Percentiles rank a stretch among this genome's conserved stretches.
These are phyloP conservation scores for Isatis lusitanica DNA, from an alignment of 441 rosid genomes.

Conservation along the genomic window DNA sequence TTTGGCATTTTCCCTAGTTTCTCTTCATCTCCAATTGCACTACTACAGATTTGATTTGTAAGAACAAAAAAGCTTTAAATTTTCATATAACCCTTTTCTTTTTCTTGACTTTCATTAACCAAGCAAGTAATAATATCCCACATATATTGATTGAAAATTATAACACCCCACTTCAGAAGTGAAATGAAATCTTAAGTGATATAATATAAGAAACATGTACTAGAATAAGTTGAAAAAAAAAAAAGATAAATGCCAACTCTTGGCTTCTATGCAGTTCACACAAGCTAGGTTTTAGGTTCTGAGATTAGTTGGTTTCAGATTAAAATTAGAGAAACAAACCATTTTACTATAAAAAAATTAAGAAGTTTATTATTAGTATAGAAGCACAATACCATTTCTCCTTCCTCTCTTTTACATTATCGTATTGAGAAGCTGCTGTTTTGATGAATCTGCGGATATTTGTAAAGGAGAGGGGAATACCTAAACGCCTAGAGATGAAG, in stretches of 20 bases:
- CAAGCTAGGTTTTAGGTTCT: neutral
- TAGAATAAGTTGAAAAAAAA: no score
- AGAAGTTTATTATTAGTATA: neutral
- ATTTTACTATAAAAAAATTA: neutral
- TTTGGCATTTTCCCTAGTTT: neutral
- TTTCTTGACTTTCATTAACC: no score
- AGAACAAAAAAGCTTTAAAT: neutral
- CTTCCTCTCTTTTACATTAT: neutral
- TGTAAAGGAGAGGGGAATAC: neutral
- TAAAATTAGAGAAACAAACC: neutral
- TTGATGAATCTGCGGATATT: conserved; percentile 6
- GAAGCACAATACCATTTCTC: neutral
- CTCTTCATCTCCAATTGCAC: neutral
- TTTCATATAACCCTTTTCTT: neutral
- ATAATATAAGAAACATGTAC: no score
- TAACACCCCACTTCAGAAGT: no score
- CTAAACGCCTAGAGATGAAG: conserved; percentile 7
- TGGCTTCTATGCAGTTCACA: neutral
- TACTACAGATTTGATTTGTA: neutral
- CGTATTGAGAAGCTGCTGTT: neutral
- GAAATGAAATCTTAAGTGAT: neutral
- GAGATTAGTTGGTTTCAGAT: neutral
- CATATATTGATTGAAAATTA: no score
- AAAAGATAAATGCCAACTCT: no score
- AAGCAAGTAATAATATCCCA: no score